phyloP scores from a whole-genome alignment of 1,139 yeast species.

The Blastobotrys proliferans region DNA sequence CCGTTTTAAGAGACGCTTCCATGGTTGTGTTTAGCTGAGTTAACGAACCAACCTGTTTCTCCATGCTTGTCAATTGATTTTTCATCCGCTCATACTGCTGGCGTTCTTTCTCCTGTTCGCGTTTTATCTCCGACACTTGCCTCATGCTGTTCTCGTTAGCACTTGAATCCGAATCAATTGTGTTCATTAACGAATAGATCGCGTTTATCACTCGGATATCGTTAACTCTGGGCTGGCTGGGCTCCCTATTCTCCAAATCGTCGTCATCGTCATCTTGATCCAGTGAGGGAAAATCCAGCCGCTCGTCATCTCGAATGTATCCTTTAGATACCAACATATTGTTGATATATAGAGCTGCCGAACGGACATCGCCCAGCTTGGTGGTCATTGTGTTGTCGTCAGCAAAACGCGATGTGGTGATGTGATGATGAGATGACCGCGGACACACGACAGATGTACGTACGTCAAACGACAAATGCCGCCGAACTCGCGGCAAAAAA shows the following conservation, averaged over 20 bases:
- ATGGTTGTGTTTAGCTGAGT: conserved; percentile 17
- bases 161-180: conserved; percentile 24
- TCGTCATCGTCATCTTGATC: conserved; percentile 3
- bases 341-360: conserved; percentile 29
- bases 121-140: conserved; percentile 15
- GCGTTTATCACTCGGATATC: conserved; percentile 29
- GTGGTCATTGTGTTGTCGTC: conserved; percentile 11
- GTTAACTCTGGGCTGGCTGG: conserved; percentile 11
- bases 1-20: conserved; percentile 15
- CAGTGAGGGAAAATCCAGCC: conserved; percentile 20
- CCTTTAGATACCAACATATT: conserved; percentile 29
- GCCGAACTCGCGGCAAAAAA: too few species aligned
- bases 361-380: conserved; percentile 19
- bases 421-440: too few species aligned
- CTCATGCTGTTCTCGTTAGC: conserved; percentile 15
- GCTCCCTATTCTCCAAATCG: not conserved
- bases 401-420: not conserved
- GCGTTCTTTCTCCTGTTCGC: conserved; percentile 19
- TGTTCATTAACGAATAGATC: conserved; percentile 27
- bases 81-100: conserved; percentile 16
- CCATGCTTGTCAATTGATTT: conserved; percentile 16
- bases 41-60: conserved; percentile 16
- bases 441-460: too few species aligned
- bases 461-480: too few species aligned
- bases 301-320: conserved; percentile 25